These are phyloP conservation scores for Neurospora sp. DNA, from an alignment of 2,329 filamentous ascomycete species.

Conservation along the genomic window DNA sequence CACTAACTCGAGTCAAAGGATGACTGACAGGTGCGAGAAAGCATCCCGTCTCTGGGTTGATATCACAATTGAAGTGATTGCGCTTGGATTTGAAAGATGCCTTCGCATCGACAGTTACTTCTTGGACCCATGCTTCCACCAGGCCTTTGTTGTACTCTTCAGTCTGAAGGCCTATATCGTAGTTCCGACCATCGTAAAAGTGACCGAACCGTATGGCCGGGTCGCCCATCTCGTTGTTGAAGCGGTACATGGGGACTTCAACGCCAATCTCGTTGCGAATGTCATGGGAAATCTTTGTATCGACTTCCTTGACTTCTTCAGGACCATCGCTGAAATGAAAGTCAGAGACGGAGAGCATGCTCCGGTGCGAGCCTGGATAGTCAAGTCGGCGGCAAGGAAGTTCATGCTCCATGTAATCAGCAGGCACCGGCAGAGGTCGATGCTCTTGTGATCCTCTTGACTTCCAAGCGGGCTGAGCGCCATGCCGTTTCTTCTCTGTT, in stretches of 20 bases:
- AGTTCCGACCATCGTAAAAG: not conserved
- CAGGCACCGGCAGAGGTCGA: not conserved
- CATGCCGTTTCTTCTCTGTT: not conserved
- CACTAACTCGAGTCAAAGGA: constrained; percentile 20
- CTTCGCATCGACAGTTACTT: not conserved
- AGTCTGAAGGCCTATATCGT: constrained; percentile 4
- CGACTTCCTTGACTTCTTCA: not conserved
- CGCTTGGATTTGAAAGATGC: not conserved
- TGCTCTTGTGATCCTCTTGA: not conserved
- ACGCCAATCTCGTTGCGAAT: constrained; percentile 10
- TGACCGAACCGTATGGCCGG: constrained; percentile 2
- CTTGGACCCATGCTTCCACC: constrained; percentile 7
- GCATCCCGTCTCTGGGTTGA: constrained; percentile 27
- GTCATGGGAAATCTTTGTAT: not conserved
- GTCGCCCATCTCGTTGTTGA: constrained; percentile 1
- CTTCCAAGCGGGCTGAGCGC: not conserved
- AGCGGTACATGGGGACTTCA: constrained; percentile 1
- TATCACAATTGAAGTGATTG: constrained; percentile 20
- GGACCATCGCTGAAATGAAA: constrained; percentile 4
- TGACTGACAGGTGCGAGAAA: constrained; percentile 24
- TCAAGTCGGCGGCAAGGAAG: not conserved
- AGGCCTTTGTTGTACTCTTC: constrained; percentile 2
- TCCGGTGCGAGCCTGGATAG: constrained; percentile 7
- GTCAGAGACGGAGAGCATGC: constrained; percentile 3
- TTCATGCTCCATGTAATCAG: not conserved